Conservation (phyloP, 352 stramenopile genomes). For the Phytophthora vignae region DNA sequence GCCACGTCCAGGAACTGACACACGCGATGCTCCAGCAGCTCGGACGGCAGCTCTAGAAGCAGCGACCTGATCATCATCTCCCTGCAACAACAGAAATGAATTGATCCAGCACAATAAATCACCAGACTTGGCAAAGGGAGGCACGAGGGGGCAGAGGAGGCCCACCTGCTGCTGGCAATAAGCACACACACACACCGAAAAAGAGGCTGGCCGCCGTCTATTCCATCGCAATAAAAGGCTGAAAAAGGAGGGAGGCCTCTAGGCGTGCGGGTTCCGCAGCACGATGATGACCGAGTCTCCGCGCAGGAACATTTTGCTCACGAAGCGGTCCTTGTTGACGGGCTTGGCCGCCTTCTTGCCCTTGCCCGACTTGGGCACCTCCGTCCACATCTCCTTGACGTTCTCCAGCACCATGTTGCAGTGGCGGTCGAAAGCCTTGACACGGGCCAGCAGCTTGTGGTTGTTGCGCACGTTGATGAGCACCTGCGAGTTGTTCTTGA, state of each 20-base stretch:
- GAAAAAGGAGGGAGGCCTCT: constrained; percentile 14
- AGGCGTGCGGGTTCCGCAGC: constrained; percentile 96
- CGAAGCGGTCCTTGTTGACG: constrained; percentile 99
- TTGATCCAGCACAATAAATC: background rate
- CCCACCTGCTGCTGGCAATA: constrained; percentile 14
- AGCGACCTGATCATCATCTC: constrained; percentile 7
- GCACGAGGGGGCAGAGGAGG: constrained; percentile 12
- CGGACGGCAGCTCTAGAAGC: constrained; percentile 43
- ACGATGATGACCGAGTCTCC: constrained; percentile 99
- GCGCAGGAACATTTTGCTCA: constrained; percentile 99
- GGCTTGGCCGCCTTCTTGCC: constrained; percentile 95
- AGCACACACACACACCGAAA: constrained; percentile 8
- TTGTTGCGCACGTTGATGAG: constrained; percentile 99
- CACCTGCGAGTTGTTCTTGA: constrained; percentile 98
- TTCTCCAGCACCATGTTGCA: constrained; percentile 99
- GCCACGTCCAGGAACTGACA: constrained; percentile 56
- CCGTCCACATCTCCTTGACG: constrained; percentile 99
- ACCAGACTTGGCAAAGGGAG: constrained; percentile 11
- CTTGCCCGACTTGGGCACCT: constrained; percentile 97
- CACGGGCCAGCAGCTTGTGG: constrained; percentile 98
- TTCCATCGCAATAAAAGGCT: constrained; percentile 32
- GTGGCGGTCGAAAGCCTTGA: constrained; percentile 99
- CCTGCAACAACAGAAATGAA: background rate
- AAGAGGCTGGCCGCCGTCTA: constrained; percentile 30
- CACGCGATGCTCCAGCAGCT: constrained; percentile 51